Base-by-base conservation (phyloP, 768 basidiomycete genomes). In the Agaricus bisporus region DNA sequence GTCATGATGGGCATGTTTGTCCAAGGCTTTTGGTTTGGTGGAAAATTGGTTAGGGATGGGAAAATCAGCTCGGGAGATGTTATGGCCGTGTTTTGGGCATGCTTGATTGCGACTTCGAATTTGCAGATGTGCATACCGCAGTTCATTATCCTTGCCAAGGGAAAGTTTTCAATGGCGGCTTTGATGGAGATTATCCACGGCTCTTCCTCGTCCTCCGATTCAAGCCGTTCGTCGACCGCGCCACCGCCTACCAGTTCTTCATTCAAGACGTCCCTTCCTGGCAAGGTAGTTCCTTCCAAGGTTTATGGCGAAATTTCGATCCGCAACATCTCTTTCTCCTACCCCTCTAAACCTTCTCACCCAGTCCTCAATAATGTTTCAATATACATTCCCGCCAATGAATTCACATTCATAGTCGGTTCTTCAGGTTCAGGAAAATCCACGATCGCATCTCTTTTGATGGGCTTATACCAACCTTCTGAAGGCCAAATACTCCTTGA, bases 41-140 rank as follows among this genome's bases (percentile, higher is more conserved):
- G 87, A 2, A 85, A 88, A 63, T 78, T 97, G 48, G 92, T 99
- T n/a, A 70, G 82, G n/a, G 76, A 85, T 11, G 88, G 87, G 14
- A 81, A 75, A 57, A 76, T 82, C 49, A 70, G 70, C 3, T 72
- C 88, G 0, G 92, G 92, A 1, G 80, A 86, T 35, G 88, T 98
- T 58, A 95, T 94, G 86, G 85, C 88, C n/a, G 91, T 95, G 48
- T 99, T 98, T 67, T 98, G 95, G 95, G 94, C 95, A 0, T 94
- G 91, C 65, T 73, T 98, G 18, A 88, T 98, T 56, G 93, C 91
- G 0, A 86, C 88, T 1, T 85, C 80, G 60, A 93, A 91, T 66
- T 70, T 97, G 2, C 93, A 97, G 65, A 83, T 88, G 77, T 84
- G 83, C 61, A 82, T 98, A 9, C 93, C 94, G 0, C 83, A 89